A percentile compares a stretch with the other conserved stretches of the same genome.
These are phyloP conservation scores for Torulaspora gathmanii DNA, from an alignment of 805 yeast genomes.

Conservation along the genomic window DNA sequence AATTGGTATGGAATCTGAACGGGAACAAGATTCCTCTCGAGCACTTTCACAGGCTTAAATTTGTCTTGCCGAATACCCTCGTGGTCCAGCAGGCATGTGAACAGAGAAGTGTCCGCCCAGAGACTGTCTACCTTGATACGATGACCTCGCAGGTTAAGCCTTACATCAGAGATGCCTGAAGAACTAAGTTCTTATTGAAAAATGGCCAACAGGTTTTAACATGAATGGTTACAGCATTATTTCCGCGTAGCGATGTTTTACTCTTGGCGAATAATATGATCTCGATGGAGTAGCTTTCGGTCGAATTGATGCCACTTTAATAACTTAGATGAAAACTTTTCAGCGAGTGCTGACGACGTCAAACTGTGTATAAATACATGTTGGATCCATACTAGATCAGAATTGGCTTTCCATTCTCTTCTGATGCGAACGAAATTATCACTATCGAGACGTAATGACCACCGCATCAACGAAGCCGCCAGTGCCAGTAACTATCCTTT, in stretches of 20 bases:
- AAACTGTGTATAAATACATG: neutral
- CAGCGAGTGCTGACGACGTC: neutral
- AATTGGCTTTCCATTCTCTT: neutral
- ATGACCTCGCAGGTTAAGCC: neutral
- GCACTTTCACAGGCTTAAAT: neutral
- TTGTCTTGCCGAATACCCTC: neutral
- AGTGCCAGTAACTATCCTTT: slow-evolving; percentile 44
- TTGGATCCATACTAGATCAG: neutral
- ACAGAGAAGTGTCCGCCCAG: neutral
- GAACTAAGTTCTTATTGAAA: too few relatives aligned
- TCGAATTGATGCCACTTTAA: neutral
- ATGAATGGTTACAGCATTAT: neutral
- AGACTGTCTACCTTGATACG: neutral
- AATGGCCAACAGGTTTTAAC: neutral
- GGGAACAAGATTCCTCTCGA: too few relatives aligned
- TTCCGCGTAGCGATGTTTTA: neutral
- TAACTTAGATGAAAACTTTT: neutral
- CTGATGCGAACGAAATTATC: too few relatives aligned
- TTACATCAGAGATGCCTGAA: too few relatives aligned
- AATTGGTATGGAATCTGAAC: too few relatives aligned
- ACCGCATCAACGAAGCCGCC: slow-evolving; percentile 22
- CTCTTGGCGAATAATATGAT: neutral
- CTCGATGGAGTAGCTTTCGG: neutral
- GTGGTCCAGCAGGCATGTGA: neutral
- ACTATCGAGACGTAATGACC: neutral